Conservation (phyloP, 345 rosid species). For the Arabis alpina region DNA sequence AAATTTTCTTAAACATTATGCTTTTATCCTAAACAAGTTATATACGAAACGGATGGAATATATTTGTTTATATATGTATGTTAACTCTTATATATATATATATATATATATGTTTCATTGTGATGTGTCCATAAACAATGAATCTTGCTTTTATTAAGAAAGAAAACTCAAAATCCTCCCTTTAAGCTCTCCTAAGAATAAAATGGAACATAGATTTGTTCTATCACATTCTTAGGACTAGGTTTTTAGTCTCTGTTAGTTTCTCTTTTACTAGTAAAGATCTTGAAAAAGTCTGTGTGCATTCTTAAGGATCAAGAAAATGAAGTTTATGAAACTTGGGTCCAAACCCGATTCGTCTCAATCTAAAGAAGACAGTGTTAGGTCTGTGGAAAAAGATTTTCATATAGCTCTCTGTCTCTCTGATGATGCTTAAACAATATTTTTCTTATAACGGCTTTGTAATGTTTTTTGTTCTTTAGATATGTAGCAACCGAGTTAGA, state of each 20-base stretch:
- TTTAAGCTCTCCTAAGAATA: constrained; percentile 24
- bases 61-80: background rate
- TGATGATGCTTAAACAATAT: background rate
- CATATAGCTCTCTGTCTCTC: background rate
- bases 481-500: constrained; percentile 63
- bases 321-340: constrained; percentile 96
- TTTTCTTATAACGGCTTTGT: background rate
- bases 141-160: background rate
- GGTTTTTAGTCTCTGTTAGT: background rate
- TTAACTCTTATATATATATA: background rate
- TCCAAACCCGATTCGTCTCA: constrained; percentile 77
- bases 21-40: too few species aligned
- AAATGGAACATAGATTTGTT: constrained; percentile 22
- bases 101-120: constrained; percentile 11
- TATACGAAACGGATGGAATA: too few species aligned
- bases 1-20: too few species aligned
- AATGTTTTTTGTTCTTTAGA: constrained; percentile 40
- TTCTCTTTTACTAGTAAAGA: background rate
- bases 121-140: constrained; percentile 3
- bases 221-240: background rate
- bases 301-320: constrained; percentile 47
- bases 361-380: constrained; percentile 58
- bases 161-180: background rate
- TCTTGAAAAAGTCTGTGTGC: constrained; percentile 13
- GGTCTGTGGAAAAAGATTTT: constrained; percentile 43